A percentile compares a stretch with the other conserved stretches of the same genome.
Conservation (phyloP, 176 grass and related monocot genomes). For the Oryza glaberrima region DNA sequence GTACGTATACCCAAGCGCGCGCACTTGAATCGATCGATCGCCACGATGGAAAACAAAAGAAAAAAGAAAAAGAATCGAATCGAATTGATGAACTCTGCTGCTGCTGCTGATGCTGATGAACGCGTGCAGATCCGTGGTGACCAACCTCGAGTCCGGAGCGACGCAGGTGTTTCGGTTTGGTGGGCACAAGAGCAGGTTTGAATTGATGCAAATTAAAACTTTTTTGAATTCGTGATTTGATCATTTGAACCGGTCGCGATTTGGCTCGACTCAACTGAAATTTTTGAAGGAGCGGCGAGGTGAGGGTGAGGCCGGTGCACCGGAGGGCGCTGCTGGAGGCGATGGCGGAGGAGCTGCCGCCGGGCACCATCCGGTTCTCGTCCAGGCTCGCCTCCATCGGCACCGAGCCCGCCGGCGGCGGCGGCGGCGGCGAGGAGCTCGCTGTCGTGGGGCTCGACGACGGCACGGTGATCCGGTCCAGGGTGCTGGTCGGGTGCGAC, state of each 20-base stretch:
- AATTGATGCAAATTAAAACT: background rate
- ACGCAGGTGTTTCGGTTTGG: slow-evolving; percentile 51
- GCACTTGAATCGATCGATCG: too few relatives aligned
- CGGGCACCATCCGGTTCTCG: slow-evolving; percentile 65
- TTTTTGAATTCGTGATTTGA: too few relatives aligned
- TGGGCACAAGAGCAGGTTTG: slow-evolving; percentile 44
- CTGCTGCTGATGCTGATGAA: background rate
- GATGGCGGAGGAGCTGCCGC: slow-evolving; percentile 65
- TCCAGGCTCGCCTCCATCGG: slow-evolving; percentile 63
- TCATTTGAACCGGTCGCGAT: background rate
- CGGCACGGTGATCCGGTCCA: slow-evolving; percentile 63
- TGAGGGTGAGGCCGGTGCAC: slow-evolving; percentile 38
- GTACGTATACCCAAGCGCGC: background rate
- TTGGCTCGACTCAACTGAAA: background rate
- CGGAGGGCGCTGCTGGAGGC: slow-evolving; percentile 62
- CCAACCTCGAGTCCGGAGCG: slow-evolving; percentile 52
- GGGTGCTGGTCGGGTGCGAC: slow-evolving; percentile 79
- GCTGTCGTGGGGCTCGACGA: slow-evolving; percentile 58
- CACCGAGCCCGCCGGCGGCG: slow-evolving; percentile 11
- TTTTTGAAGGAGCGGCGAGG: background rate
- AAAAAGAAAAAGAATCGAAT: background rate
- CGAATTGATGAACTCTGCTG: background rate
- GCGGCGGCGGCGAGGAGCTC: background rate
- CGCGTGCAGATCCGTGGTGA: slow-evolving; percentile 41
- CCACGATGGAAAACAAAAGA: too few relatives aligned